Base-by-base conservation (phyloP, 129 eudicot genomes). In the Silybum marianum region DNA sequence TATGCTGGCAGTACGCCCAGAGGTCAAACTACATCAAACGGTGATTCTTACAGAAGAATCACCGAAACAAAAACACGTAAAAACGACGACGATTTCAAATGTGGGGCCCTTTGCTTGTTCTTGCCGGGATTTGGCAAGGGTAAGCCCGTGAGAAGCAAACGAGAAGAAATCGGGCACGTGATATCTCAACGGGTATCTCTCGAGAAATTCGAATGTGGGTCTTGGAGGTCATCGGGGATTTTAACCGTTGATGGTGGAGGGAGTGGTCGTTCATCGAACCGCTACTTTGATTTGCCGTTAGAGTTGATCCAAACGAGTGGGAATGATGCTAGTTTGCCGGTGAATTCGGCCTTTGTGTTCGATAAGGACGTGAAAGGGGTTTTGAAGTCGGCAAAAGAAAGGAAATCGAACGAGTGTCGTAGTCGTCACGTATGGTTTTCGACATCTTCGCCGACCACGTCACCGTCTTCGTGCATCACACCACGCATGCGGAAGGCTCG, bases 171-270 rank as follows among this genome's bases (percentile, higher is more conserved):
- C n/a, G 71, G 81, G 13, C 86, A 82, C 30, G 83, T 85, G 14
- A 87, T 92, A 54, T 95, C 97, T 9, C 88, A 80, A 30, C 86
- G 86, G 32, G 91, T 90, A 6, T 95, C 98, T 16, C 81, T 95
- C 7, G 97, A 95, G 85, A 92, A 88, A 81, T 95, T 95, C 42
- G 97, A 95, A 69, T 92, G 97, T 19, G 98, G 92, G 39, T 92
- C 97, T 9, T 92, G 92, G 93, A 84, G 90, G 62, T 95, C 97
- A 42, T 90, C 97, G 0, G 88, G 86, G 19, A 60, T 86, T 42
- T 30, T 91, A 21, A 81, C 84, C 9, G 68, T 48, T 16, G 72
- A 11, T 9, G 91, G 82, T 0, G 78, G 75, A 0, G 91, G 85
- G 44, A 90, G 81, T 3, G 86, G 78, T 36, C 73, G 73, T 72